Conservation (phyloP, 345 rosid genomes). For the Syzygium aqueum region DNA sequence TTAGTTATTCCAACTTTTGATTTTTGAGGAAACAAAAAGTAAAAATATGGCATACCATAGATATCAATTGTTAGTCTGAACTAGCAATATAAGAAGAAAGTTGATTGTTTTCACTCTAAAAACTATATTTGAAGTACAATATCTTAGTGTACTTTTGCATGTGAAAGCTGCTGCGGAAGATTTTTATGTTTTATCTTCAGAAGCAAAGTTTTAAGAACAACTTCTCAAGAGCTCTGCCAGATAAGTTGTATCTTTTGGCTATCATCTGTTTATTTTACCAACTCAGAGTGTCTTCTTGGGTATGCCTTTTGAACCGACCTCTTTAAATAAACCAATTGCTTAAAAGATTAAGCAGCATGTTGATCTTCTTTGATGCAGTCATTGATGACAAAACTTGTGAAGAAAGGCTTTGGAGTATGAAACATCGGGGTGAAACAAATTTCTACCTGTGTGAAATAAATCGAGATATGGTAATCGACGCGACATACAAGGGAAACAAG, state of each 20-base stretch:
- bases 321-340: not conserved
- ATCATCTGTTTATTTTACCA: not conserved
- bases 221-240: not conserved
- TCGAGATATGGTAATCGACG: conserved; percentile 93
- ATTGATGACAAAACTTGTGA: conserved; percentile 90
- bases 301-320: not conserved
- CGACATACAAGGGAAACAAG: conserved; percentile 90
- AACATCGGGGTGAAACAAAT: conserved; percentile 71
- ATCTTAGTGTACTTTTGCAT: not conserved
- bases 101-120: not conserved
- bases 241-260: not conserved
- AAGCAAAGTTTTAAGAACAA: not conserved
- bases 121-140: not conserved
- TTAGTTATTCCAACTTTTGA: not conserved
- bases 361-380: conserved; percentile 32
- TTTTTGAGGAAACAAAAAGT: not conserved
- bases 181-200: not conserved
- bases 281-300: not conserved
- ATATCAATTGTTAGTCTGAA: not conserved
- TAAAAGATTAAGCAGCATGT: not conserved
- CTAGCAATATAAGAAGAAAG: not conserved
- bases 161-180: not conserved
- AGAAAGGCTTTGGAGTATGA: conserved; percentile 93
- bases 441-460: conserved; percentile 92
- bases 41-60: not conserved